Evolutionary conservation across 129 eudicot genomes (phyloP), one percentile per base, ranked within the genome.

Genomic region (Centrapalus pauciflorus): DNA sequence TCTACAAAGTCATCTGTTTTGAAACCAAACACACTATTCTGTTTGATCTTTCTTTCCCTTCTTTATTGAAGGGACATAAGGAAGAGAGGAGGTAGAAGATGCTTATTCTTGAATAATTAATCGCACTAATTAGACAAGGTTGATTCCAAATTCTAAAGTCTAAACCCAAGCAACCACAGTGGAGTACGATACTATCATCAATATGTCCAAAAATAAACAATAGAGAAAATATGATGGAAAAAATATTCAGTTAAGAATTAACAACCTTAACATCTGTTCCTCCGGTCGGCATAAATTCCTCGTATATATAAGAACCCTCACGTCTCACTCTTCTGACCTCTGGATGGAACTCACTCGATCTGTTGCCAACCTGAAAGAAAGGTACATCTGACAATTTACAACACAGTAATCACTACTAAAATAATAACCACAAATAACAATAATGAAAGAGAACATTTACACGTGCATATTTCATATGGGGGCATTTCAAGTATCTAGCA

Each of bases 211-310:
- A 37, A 38, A 13, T 9, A 64, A 64, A 10, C 1, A 64, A 5
- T 35, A 37, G 11, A 24, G 54, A 66, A 17, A 45, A 3, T 20
- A 54, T 5, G 46, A 16, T 17, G 13, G 56, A 54, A 17, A 37
- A 69, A 25, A 13, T 20, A 50, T n/a, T 43, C 33, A 40, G 14
- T 58, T 41, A 41, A 55, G 41, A 69, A 52, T 10, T 55, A 50
- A 66, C 32, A 61, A 92, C 98, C 98, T 92, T 93, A 37, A 93
- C 98, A 82, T 93, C 98, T 58, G 96, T 93, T 77, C 98, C 98
- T 29, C 98, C 98, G 14, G 98, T 93, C 41, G 96, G 95, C 98
- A 93, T 93, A 74, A 88, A 93, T 72, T 93, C 96, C 79, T 93
- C 98, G 19, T 89, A 94, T 70, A 86, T 82, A 70, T 93, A 94